Percentiles rank a stretch among this genome's conserved stretches.
Conservation (phyloP, 148 eudicot genomes). For the Nepenthes mirabilis region DNA sequence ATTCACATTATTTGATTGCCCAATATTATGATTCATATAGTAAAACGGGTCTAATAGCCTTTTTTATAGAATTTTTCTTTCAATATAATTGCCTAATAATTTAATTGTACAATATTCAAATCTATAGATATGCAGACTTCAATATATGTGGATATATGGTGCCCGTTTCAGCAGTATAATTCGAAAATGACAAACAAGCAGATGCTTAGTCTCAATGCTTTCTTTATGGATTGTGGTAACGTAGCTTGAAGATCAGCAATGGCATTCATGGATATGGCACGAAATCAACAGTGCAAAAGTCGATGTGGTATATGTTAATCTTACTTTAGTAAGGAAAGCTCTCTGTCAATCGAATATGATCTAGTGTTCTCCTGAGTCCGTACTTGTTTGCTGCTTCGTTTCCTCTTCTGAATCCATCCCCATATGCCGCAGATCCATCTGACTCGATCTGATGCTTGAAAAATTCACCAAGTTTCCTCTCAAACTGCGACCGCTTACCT, state of each 20-base stretch:
- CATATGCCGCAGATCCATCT: constrained; percentile 77
- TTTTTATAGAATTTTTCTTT: too few relatives aligned
- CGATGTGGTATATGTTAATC: not conserved
- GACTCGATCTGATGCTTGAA: constrained; percentile 88
- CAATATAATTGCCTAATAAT: too few relatives aligned
- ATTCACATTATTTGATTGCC: too few relatives aligned
- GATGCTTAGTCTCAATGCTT: too few relatives aligned
- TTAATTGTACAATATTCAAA: too few relatives aligned
- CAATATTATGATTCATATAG: too few relatives aligned
- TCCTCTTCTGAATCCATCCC: constrained; percentile 90
- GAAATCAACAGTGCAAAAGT: not conserved
- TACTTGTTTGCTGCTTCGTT: constrained; percentile 68
- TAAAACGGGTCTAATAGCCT: too few relatives aligned
- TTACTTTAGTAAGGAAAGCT: constrained; percentile 33
- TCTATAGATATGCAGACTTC: too few relatives aligned
- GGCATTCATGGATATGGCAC: not conserved
- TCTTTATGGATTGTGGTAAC: too few relatives aligned
- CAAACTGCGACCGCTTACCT: constrained; percentile 75
- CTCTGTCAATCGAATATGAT: constrained; percentile 74
- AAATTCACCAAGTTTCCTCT: constrained; percentile 85
- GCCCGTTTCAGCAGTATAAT: too few relatives aligned
- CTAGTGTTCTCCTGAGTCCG: constrained; percentile 77
- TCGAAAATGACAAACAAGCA: too few relatives aligned
- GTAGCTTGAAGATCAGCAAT: not conserved
- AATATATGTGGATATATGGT: too few relatives aligned